Evolutionary conservation across 148 eudicot genomes (phyloP).

Genomic region (Dianthus caryophyllus): DNA sequence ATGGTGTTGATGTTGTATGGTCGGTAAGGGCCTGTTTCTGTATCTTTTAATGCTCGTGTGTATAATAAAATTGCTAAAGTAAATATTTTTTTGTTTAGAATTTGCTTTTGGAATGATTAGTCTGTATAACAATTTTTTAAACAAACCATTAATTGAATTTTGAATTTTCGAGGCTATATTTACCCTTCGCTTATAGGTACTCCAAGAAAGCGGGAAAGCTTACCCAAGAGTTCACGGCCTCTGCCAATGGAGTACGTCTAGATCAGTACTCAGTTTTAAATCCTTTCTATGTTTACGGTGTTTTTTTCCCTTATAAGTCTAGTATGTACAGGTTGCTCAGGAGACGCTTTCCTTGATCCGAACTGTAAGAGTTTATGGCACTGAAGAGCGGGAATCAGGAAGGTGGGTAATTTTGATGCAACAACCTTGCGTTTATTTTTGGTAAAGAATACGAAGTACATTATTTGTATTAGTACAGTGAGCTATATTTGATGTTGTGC

Average conservation of each 20-base stretch:
- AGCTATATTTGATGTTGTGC: conserved; percentile 11
- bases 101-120: too few species aligned
- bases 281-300: too few species aligned
- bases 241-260: conserved; percentile 75
- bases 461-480: not conserved
- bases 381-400: conserved; percentile 71
- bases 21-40: conserved; percentile 42
- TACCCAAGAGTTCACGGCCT: conserved; percentile 78
- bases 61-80: too few species aligned
- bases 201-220: conserved; percentile 90
- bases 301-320: not conserved
- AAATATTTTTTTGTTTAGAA: too few species aligned
- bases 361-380: conserved; percentile 95
- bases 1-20: conserved; percentile 72
- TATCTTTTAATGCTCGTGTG: too few species aligned
- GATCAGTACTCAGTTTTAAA: not conserved
- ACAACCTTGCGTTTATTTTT: too few species aligned
- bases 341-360: conserved; percentile 90
- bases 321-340: conserved; percentile 69
- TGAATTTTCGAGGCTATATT: too few species aligned
- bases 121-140: too few species aligned
- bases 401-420: conserved; percentile 40
- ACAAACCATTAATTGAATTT: too few species aligned
- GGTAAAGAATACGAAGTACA: not conserved
- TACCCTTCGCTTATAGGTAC: conserved; percentile 44